Percentiles rank a stretch among this genome's conserved stretches.
Evolutionary conservation across 2,329 filamentous ascomycete species (phyloP).

Genomic region (Microascus cirrosus): DNA sequence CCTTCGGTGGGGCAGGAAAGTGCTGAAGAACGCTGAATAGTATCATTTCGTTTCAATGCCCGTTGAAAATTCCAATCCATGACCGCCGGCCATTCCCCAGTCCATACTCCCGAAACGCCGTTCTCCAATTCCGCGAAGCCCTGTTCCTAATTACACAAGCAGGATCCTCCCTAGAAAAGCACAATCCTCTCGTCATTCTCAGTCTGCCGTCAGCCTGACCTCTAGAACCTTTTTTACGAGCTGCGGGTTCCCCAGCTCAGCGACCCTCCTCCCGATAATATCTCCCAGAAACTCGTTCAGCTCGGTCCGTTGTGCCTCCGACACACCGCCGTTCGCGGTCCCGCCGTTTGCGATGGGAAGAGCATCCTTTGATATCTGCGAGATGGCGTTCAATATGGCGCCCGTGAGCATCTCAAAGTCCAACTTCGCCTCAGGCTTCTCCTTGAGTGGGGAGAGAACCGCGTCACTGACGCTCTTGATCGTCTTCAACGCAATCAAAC

Average conservation of each 20-base stretch:
- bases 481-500: slow-evolving; percentile 44
- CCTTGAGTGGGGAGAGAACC: slow-evolving; percentile 41
- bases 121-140: neutral
- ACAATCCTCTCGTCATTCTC: slow-evolving; percentile 9
- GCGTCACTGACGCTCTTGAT: slow-evolving; percentile 40
- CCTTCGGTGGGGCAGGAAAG: too few species aligned
- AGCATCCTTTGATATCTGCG: slow-evolving; percentile 30
- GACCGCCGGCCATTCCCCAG: neutral
- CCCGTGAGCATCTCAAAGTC: slow-evolving; percentile 46
- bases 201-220: slow-evolving; percentile 33
- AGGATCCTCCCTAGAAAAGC: slow-evolving; percentile 12
- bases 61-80: neutral
- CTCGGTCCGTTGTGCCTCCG: slow-evolving; percentile 28
- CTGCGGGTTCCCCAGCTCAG: slow-evolving; percentile 29
- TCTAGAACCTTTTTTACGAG: slow-evolving; percentile 42
- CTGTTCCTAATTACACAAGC: neutral
- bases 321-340: slow-evolving; percentile 7
- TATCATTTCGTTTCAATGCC: neutral
- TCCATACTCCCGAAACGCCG: neutral
- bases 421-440: slow-evolving; percentile 34
- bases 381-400: slow-evolving; percentile 42
- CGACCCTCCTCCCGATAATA: slow-evolving; percentile 38
- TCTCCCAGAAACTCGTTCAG: slow-evolving; percentile 44
- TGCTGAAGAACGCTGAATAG: too few species aligned
- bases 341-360: slow-evolving; percentile 6